Evolutionary conservation across 2,329 filamentous ascomycete genomes (phyloP), one percentile per base, ranked within the genome.

Genomic region (Colletotrichum noveboracense): DNA sequence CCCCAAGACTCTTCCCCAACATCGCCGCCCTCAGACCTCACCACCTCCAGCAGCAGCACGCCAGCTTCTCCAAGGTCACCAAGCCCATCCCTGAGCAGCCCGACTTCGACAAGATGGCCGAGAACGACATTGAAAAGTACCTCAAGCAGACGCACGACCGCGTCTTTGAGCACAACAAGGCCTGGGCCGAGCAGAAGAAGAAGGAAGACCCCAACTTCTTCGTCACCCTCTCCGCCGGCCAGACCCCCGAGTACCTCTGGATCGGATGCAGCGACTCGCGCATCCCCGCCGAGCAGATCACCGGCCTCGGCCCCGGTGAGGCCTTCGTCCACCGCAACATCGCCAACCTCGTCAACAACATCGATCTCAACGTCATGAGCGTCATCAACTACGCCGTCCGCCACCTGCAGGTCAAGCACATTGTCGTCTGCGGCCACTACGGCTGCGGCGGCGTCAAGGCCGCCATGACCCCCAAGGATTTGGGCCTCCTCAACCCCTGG

Each of bases 321-420:
- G 94, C 96, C 80, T 98, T 98, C 85, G 94, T 97, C 79, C 95
- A 98, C 89, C 94, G 96, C 85, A 98, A 98, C 88, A 98, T 98
- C 84, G 96, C 95, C 86, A 98, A 98, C 88, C 90, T 97, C 78
- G 90, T 98, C 73, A 92, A 92, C 86, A 92, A 93, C 82, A 93
- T 92, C 78, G 96, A 98, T 83, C 90, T 97, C 81, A 96, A 93
- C 84, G 92, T 93, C 66, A 93, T 95, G 83, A 91, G 91, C 83
- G 95, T 98, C 80, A 95, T 98, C 85, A 93, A 97, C 83, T 98
- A 96, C 83, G 94, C 95, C 78, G 95, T 98, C 78, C 88, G 90
- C 80, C 92, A 96, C 84, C 90, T 98, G 55, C 90, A 94, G 82
- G 93, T 95, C 83, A 95, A 95, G 88, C 94, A 95, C 88, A 94